These are phyloP conservation scores for Chlorella sp. DNA, from an alignment of 139 green algal species.

Conservation along the genomic window DNA sequence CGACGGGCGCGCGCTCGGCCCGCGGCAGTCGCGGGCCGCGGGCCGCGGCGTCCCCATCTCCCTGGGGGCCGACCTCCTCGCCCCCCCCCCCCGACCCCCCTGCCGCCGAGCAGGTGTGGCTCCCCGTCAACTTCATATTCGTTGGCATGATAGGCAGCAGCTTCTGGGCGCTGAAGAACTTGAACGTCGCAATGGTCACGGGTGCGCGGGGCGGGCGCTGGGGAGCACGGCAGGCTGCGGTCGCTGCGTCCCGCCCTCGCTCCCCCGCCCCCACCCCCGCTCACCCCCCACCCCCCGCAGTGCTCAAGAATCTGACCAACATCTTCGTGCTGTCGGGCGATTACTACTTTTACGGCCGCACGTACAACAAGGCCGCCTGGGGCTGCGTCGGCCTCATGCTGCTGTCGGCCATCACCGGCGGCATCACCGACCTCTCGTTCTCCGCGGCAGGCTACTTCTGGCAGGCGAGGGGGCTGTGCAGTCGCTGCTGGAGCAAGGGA, in stretches of 20 bases:
- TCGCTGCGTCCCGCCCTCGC: not conserved
- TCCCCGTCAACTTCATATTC: conserved; percentile 95
- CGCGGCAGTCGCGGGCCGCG: no score
- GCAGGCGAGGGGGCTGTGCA: no score
- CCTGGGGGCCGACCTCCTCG: no score
- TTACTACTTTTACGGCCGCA: conserved; percentile 74
- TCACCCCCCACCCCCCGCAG: not conserved
- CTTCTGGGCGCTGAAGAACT: conserved; percentile 78
- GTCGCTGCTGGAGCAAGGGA: no score
- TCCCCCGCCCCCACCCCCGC: not conserved
- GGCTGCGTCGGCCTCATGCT: conserved; percentile 80
- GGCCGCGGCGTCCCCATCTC: no score
- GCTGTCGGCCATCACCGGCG: conserved; percentile 73
- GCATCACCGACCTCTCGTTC: conserved; percentile 86
- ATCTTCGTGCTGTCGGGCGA: conserved; percentile 84
- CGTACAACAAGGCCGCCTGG: conserved; percentile 70
- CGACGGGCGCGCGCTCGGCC: no score
- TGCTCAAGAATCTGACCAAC: conserved; percentile 94
- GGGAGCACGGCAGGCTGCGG: not conserved
- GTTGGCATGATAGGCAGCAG: conserved; percentile 86
- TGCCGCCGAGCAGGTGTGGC: conserved; percentile 59
- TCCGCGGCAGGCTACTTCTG: conserved; percentile 81
- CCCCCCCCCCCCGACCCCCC: no score
- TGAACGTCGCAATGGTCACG: conserved; percentile 75
- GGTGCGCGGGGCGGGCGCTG: not conserved